phyloP scores from a whole-genome alignment of 257 asterid genomes.

The Oldenlandia corymbosa region DNA sequence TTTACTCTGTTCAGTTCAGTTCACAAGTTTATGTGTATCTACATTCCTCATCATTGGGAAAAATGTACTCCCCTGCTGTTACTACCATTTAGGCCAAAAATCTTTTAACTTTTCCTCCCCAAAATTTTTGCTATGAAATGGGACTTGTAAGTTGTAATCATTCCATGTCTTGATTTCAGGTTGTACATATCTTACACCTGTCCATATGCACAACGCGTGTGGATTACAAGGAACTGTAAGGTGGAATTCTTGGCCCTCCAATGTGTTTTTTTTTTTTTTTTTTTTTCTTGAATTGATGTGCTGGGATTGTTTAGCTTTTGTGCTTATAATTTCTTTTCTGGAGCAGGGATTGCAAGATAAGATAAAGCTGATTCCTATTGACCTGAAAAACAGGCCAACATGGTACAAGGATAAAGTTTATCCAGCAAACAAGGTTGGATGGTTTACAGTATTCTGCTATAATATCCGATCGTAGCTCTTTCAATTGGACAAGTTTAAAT shows the following conservation, averaged over 20 bases:
- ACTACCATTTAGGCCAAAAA: background rate
- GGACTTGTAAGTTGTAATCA: background rate
- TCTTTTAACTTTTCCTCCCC: background rate
- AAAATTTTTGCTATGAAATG: background rate
- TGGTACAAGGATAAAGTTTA: conserved; percentile 94
- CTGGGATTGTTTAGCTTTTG: background rate
- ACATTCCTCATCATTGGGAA: background rate
- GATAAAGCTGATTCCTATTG: conserved; percentile 66
- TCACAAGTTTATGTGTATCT: too few species aligned
- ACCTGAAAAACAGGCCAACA: conserved; percentile 71
- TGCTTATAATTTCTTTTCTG: conserved; percentile 6
- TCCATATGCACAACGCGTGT: conserved; percentile 83
- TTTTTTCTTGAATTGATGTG: too few species aligned
- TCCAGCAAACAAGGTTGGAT: conserved; percentile 67
- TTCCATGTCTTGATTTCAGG: conserved; percentile 39
- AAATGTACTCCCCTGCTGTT: too few species aligned
- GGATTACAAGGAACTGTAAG: conserved; percentile 81
- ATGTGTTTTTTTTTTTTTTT: conserved; percentile 4
- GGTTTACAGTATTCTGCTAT: background rate
- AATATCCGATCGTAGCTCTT: background rate
- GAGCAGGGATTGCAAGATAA: conserved; percentile 70
- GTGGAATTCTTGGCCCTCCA: conserved; percentile 29
- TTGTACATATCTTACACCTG: conserved; percentile 71
- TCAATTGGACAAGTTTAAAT: background rate
- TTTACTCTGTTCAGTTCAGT: too few species aligned